Percentiles rank a stretch among this genome's conserved stretches.
These are phyloP conservation scores for Penicillium odoratum DNA, from an alignment of 495 filamentous ascomycete species.

Conservation along the genomic window DNA sequence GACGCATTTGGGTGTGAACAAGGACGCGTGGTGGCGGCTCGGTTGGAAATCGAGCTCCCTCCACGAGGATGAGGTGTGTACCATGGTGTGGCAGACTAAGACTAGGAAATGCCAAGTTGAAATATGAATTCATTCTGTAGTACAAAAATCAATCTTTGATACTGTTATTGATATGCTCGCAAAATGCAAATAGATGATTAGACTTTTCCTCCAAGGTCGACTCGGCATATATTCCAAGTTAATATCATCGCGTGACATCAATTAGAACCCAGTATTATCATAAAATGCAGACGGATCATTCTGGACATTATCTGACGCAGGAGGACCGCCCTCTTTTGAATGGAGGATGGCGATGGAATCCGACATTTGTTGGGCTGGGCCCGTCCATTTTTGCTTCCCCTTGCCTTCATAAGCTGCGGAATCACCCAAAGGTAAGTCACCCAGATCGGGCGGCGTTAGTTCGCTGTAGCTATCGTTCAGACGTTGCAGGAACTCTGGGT, in stretches of 20 bases:
- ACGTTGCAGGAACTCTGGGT: constrained; percentile 42
- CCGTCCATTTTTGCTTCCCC: constrained; percentile 24
- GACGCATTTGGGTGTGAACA: constrained; percentile 4
- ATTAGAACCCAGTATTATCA: constrained; percentile 6
- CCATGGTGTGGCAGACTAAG: background rate
- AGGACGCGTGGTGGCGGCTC: constrained; percentile 11
- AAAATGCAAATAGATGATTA: background rate
- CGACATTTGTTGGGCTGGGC: constrained; percentile 15
- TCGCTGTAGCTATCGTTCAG: constrained; percentile 40
- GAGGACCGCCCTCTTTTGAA: constrained; percentile 20
- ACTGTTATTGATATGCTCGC: background rate
- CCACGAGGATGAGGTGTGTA: constrained; percentile 14
- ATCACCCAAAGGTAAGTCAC: constrained; percentile 24
- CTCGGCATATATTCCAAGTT: background rate
- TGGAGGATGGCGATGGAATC: constrained; percentile 15
- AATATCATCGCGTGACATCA: constrained; percentile 5
- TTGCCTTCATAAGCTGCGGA: constrained; percentile 9
- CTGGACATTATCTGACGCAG: constrained; percentile 23
- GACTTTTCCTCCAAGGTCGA: constrained; percentile 7
- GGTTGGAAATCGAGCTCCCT: constrained; percentile 23
- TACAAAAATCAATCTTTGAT: constrained; percentile 5
- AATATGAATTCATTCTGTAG: constrained; percentile 17
- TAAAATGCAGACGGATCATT: constrained; percentile 18
- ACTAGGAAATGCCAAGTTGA: constrained; percentile 1
- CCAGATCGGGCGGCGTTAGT: constrained; percentile 26